Percentiles rank a stretch among this genome's conserved stretches.
Evolutionary conservation across 768 basidiomycete genomes (phyloP).

Genomic region (Calvatia gigantea): DNA sequence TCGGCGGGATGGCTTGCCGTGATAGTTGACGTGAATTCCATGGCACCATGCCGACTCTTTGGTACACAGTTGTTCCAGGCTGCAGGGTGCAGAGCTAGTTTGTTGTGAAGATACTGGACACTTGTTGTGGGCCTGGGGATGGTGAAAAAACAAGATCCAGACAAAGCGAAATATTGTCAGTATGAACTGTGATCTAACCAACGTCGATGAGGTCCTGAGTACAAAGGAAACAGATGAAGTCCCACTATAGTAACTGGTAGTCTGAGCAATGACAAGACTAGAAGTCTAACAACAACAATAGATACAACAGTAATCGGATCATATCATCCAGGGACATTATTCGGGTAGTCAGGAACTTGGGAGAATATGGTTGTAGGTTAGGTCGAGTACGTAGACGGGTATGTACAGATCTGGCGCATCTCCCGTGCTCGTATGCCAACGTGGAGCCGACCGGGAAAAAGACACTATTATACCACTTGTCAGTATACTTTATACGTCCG

Average conservation of each 20-base stretch:
- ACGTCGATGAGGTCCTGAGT: background rate
- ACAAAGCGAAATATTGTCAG: too few relatives aligned
- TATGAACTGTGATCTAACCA: too few relatives aligned
- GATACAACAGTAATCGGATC: background rate
- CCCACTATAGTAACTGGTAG: too few relatives aligned
- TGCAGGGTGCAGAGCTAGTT: too few relatives aligned
- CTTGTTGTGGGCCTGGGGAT: background rate
- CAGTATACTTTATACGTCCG: conserved; percentile 1
- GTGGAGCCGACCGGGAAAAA: background rate
- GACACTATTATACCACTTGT: conserved; percentile 1
- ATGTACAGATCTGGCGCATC: background rate
- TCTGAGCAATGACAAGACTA: too few relatives aligned
- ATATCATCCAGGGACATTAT: background rate
- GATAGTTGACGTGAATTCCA: too few relatives aligned
- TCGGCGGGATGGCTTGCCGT: too few relatives aligned
- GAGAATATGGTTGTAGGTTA: background rate
- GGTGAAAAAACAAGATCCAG: too few relatives aligned
- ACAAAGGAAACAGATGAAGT: background rate
- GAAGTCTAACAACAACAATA: conserved; percentile 1
- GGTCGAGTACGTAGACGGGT: background rate
- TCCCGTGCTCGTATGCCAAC: background rate
- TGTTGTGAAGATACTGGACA: too few relatives aligned
- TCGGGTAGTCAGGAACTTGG: background rate
- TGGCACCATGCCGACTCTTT: too few relatives aligned
- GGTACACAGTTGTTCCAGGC: too few relatives aligned